Percentiles rank a stretch among this genome's conserved stretches.
phyloP scores from a whole-genome alignment of 805 yeast genomes.

The Clavispora vitiphila region DNA sequence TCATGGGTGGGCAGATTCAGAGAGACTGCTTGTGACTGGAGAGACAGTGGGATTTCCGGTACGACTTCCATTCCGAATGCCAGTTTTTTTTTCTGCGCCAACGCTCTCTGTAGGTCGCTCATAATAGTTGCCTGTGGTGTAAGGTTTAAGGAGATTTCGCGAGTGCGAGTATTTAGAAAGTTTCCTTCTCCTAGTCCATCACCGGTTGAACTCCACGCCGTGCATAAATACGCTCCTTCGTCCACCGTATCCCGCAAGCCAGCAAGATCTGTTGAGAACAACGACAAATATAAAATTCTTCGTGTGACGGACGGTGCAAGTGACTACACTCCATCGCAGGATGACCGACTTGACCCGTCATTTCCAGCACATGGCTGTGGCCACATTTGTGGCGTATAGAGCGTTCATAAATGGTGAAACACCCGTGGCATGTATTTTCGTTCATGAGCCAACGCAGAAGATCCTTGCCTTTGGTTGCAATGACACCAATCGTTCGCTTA shows the following conservation, averaged over 20 bases:
- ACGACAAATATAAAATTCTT: too few species aligned
- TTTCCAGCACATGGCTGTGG: constrained; percentile 44
- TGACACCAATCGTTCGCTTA: constrained; percentile 76
- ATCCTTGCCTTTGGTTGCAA: constrained; percentile 77
- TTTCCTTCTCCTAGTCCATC: too few species aligned
- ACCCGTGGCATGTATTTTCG: constrained; percentile 77
- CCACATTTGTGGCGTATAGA: constrained; percentile 52
- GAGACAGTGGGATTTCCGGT: constrained; percentile 2
- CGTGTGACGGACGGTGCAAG: too few species aligned
- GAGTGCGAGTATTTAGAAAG: neutral
- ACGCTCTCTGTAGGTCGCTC: constrained; percentile 7
- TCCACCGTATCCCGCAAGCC: too few species aligned
- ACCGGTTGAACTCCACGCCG: too few species aligned
- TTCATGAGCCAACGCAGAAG: constrained; percentile 26
- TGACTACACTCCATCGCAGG: neutral
- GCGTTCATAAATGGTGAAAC: constrained; percentile 70
- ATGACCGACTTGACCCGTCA: constrained; percentile 12
- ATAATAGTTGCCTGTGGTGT: neutral
- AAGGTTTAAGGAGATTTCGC: neutral
- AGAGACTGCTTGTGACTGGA: neutral
- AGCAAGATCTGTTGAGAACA: too few species aligned
- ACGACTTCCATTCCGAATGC: constrained; percentile 8
- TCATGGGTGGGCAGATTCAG: neutral
- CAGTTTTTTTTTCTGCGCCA: constrained; percentile 6
- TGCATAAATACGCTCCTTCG: neutral